These are phyloP conservation scores for Puccinia polysora DNA, from an alignment of 1,284 basidiomycete species.

Conservation along the genomic window DNA sequence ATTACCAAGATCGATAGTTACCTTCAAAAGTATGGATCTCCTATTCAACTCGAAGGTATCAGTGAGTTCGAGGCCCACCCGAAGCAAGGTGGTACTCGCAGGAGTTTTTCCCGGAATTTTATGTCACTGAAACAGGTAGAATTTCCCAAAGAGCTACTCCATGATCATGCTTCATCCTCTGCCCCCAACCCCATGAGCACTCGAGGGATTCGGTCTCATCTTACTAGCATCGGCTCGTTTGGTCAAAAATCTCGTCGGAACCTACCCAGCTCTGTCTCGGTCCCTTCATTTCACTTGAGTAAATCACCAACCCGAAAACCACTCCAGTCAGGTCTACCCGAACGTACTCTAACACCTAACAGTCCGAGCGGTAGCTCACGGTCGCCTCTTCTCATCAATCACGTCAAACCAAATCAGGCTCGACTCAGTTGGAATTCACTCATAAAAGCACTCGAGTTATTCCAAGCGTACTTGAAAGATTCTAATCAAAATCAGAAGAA, in stretches of 20 bases:
- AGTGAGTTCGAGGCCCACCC: slow-evolving; percentile 44
- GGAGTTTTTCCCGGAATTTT: slow-evolving; percentile 45
- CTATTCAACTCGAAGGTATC: slow-evolving; percentile 46
- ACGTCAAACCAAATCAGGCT: slow-evolving; percentile 40
- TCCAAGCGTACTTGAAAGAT: slow-evolving; percentile 15
- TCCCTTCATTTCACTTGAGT: slow-evolving; percentile 8
- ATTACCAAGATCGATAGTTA: slow-evolving; percentile 49
- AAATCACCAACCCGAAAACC: not conserved
- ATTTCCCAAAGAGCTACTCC: slow-evolving; percentile 17
- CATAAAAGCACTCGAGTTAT: slow-evolving; percentile 4
- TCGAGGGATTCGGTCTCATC: slow-evolving; percentile 41
- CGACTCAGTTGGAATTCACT: slow-evolving; percentile 11
- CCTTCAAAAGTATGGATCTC: slow-evolving; percentile 47
- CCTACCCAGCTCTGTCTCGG: slow-evolving; percentile 12
- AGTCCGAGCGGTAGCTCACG: not conserved
- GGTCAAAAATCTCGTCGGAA: slow-evolving; percentile 14
- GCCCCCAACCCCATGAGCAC: slow-evolving; percentile 36
- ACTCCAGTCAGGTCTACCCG: not conserved
- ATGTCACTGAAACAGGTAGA: slow-evolving; percentile 45
- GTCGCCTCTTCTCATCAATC: slow-evolving; percentile 21
- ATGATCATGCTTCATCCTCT: slow-evolving; percentile 26
- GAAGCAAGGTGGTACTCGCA: slow-evolving; percentile 6
- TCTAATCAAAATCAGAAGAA: not conserved
- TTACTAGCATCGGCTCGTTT: slow-evolving; percentile 26
- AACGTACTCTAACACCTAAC: not conserved